Evolutionary conservation across 495 filamentous ascomycete species (phyloP), one percentile per base, ranked within the genome.

Genomic region (Podospora pseudocomata): DNA sequence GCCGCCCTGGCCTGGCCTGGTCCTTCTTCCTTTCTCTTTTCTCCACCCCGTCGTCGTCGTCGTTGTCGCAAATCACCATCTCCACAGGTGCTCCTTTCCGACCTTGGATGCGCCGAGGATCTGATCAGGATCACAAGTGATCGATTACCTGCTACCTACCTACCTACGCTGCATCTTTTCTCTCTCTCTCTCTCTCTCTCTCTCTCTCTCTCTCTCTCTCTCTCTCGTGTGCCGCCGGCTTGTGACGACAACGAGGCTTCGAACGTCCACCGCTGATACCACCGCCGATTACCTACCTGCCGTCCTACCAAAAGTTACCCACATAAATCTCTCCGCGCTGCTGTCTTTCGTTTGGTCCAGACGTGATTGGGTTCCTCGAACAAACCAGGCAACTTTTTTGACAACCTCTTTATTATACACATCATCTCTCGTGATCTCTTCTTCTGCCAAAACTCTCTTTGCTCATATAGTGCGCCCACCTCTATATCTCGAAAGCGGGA

Each of bases 21-120:
- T 49, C 39, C 13, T 11, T 84, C 77, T 75, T 84, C 75, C 76
- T 80, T 20, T 71, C 74, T 19, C 79, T 77, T 54, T 68, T 67
- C 27, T 57, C 39, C 39, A 49, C 13, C 39, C 15, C 9, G 39
- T 13, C 23, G 23, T 23, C 23, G 23, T 23, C 23, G 23, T 23
- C 23, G 23, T 23, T 23, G 23, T 23, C 30, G 30, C 39, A 49
- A 49, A 49, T 13, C 39, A 49, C 39, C 39, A 49, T 49, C 39
- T 32, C 30, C 30, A 32, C 30, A 23, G 23, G 23, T 39, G 34
- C 34, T 60, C 58, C 58, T 27, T 27, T 1, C 23, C 23, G 59
- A 26, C 59, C 59, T 32, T 26, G 58, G 32, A 32, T 30, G 59
- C 39, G 39, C 39, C 15, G 39, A 49, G 39, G 39, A 23, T 23